Conservation (phyloP, 1,139 yeast species). For the Torulaspora globosa region DNA sequence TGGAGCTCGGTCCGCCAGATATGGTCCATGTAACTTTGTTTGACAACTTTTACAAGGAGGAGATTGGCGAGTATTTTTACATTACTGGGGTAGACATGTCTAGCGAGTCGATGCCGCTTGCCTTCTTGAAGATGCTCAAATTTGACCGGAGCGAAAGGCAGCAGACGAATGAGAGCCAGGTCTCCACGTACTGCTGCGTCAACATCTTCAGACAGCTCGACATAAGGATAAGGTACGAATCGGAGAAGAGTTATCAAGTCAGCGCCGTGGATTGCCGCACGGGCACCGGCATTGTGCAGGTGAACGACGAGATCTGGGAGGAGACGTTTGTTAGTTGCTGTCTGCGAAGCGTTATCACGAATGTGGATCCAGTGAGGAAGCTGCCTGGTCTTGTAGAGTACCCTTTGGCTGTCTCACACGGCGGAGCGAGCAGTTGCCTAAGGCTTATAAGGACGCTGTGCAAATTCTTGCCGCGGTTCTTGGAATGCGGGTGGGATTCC, state of each 20-base stretch:
- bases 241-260: conserved; percentile 47
- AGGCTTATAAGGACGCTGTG: conserved; percentile 60
- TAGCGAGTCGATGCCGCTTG: conserved; percentile 57
- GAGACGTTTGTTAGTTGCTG: conserved; percentile 77
- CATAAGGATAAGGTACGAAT: conserved; percentile 61
- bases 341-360: conserved; percentile 64
- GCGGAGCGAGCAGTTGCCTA: conserved; percentile 43
- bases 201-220: conserved; percentile 67
- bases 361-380: conserved; percentile 62
- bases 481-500: conserved; percentile 57
- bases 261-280: conserved; percentile 39
- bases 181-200: conserved; percentile 59
- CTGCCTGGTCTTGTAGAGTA: conserved; percentile 50
- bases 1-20: conserved; percentile 80
- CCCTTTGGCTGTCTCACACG: conserved; percentile 42
- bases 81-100: conserved; percentile 62
- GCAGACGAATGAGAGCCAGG: conserved; percentile 26
- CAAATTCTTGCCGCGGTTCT: conserved; percentile 61
- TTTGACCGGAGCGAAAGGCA: conserved; percentile 37
- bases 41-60: conserved; percentile 40
- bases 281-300: conserved; percentile 24
- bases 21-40: conserved; percentile 62
- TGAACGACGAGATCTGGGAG: conserved; percentile 54
- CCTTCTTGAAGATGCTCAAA: conserved; percentile 71
- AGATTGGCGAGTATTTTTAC: conserved; percentile 43